These are phyloP conservation scores for Boletus sensibilis DNA, from an alignment of 768 basidiomycete genomes.

Conservation along the genomic window DNA sequence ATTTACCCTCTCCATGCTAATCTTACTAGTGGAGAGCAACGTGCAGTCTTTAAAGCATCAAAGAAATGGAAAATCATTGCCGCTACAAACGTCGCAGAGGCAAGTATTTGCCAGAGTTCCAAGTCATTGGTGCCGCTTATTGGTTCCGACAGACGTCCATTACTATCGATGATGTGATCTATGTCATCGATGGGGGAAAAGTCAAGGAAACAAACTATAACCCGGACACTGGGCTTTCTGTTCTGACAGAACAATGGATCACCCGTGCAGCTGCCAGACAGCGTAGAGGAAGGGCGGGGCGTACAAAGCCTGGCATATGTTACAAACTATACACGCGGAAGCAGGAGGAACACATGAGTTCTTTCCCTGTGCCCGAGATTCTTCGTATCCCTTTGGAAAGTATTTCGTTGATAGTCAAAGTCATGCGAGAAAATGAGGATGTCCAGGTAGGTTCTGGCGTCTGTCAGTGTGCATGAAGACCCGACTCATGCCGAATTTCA, in stretches of 20 bases:
- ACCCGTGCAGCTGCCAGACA: slow-evolving; percentile 79
- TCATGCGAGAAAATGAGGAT: slow-evolving; percentile 71
- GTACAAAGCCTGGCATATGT: slow-evolving; percentile 78
- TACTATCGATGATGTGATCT: slow-evolving; percentile 86
- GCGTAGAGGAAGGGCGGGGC: slow-evolving; percentile 85
- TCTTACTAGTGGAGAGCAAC: slow-evolving; percentile 81
- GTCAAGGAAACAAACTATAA: slow-evolving; percentile 82
- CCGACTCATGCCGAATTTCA: not conserved
- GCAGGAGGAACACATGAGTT: slow-evolving; percentile 65
- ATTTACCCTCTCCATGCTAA: slow-evolving; percentile 88
- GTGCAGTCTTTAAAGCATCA: slow-evolving; percentile 64
- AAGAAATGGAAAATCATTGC: slow-evolving; percentile 80
- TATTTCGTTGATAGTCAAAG: slow-evolving; percentile 79
- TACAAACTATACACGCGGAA: slow-evolving; percentile 84
- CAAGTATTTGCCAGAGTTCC: slow-evolving; percentile 26
- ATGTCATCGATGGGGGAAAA: slow-evolving; percentile 81
- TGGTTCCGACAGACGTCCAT: slow-evolving; percentile 66
- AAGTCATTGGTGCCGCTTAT: not conserved
- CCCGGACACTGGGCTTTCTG: slow-evolving; percentile 66
- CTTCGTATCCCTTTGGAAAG: slow-evolving; percentile 82
- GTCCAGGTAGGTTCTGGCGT: slow-evolving; percentile 54
- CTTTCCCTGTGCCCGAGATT: slow-evolving; percentile 85
- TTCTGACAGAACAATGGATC: slow-evolving; percentile 77
- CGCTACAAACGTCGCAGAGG: slow-evolving; percentile 91
- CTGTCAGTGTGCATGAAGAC: not conserved